Base-by-base conservation (phyloP, 352 stramenopile genomes). In the Phytophthora citrophthora region DNA sequence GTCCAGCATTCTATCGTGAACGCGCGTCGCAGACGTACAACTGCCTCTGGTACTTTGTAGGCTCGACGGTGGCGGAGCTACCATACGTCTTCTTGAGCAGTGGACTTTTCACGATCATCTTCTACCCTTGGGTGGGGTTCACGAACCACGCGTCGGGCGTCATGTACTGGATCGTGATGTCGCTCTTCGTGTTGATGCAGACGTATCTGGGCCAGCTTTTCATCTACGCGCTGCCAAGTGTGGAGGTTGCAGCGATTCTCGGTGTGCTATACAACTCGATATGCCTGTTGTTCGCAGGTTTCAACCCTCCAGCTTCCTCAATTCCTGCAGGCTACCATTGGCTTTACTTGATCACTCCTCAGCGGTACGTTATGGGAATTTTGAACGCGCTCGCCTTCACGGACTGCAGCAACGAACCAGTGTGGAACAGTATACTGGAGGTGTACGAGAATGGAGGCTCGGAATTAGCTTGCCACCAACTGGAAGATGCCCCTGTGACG, bases 121-220 rank as follows among this genome's bases (percentile, higher is more conserved):
- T 50, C 53, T 61, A 61, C 31, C 53, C 53, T 12, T 51, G 16
- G 29, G 41, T 61, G 16, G 53, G 53, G 18, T 61, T 61, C 29
- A 61, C 40, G 13, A 43, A 61, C 29, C 26, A 45, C 16, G 41
- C 53, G 29, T 61, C 54, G 20, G 43, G 54, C n/a, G 13, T 61
- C 54, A 61, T 54, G 54, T 61, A 40, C 54, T 61, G 54, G 54
- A 23, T 61, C 24, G 16, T 23, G 23, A 61, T 54, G 15, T 47
- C 54, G 2, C 43, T 61, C 31, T 61, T 61, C 43, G 43, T 61
- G 27, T 16, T 61, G 18, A 61, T 61, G 54, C 54, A 61, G 43
- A 61, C 54, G 6, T 61, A 61, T 10, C 23, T 61, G 18, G 54
- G 54, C 3, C 54, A 61, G 4, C 24, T 61, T 1, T 61, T 61